These are phyloP conservation scores for Diaporthe vexans DNA, from an alignment of 2,329 filamentous ascomycete genomes.

Conservation along the genomic window DNA sequence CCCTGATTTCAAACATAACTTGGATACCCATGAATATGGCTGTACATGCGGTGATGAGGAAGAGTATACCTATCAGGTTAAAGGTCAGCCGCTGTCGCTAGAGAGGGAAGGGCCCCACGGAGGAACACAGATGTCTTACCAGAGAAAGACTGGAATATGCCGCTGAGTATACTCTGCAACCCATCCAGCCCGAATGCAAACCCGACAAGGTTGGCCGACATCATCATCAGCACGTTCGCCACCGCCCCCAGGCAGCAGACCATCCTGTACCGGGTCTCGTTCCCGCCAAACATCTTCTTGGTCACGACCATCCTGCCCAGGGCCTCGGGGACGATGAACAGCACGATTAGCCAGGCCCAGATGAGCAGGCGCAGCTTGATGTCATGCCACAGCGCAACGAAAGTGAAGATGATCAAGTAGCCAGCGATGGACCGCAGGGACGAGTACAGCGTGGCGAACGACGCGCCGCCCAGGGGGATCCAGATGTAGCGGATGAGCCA, in stretches of 20 bases:
- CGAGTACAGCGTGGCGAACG: conserved; percentile 60
- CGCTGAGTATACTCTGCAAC: conserved; percentile 79
- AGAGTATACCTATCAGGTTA: conserved; percentile 72
- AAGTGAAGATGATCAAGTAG: conserved; percentile 90
- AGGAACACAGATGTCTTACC: conserved; percentile 59
- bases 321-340: conserved; percentile 94
- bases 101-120: background rate
- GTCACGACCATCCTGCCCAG: conserved; percentile 81
- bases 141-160: conserved; percentile 82
- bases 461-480: conserved; percentile 85
- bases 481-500: conserved; percentile 97
- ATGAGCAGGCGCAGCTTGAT: conserved; percentile 91
- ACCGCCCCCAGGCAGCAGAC: conserved; percentile 86
- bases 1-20: conserved; percentile 96
- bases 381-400: conserved; percentile 98
- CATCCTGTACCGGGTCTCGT: conserved; percentile 81
- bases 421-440: conserved; percentile 76
- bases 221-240: conserved; percentile 92
- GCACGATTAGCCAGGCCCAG: conserved; percentile 96
- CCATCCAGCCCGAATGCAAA: conserved; percentile 95
- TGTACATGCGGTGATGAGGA: conserved; percentile 78
- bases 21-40: conserved; percentile 88
- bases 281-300: conserved; percentile 74
- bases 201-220: conserved; percentile 92
- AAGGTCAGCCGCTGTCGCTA: background rate